Conservation (phyloP, 257 asterid species). For the Petunia axillaris region DNA sequence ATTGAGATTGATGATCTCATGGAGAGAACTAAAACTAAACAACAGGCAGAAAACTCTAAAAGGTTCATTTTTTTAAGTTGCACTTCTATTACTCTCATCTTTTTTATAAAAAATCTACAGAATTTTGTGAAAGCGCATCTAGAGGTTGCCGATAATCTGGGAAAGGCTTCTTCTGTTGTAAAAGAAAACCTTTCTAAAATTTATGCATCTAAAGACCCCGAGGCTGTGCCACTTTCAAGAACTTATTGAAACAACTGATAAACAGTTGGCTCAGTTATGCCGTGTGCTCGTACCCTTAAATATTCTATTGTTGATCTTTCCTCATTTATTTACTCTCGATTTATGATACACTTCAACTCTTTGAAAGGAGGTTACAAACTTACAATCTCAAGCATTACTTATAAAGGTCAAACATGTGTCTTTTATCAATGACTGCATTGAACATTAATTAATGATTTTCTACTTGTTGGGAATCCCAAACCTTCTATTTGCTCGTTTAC, state of each 20-base stretch:
- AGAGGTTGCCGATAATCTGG: slow-evolving; percentile 84
- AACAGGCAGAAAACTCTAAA: slow-evolving; percentile 82
- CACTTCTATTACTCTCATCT: slow-evolving; percentile 18
- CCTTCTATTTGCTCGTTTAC: too few relatives aligned
- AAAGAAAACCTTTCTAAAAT: slow-evolving; percentile 77
- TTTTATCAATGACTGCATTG: too few relatives aligned
- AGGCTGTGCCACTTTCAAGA: slow-evolving; percentile 76
- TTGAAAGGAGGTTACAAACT: too few relatives aligned
- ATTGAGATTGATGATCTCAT: slow-evolving; percentile 88
- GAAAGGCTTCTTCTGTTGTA: slow-evolving; percentile 86
- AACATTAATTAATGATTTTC: too few relatives aligned
- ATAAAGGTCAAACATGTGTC: too few relatives aligned
- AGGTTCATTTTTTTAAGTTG: slow-evolving; percentile 38
- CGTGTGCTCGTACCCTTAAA: slow-evolving; percentile 37
- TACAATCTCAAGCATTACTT: too few relatives aligned
- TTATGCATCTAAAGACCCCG: slow-evolving; percentile 65
- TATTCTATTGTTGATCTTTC: neutral
- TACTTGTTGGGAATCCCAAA: too few relatives aligned
- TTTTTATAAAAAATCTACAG: slow-evolving; percentile 46
- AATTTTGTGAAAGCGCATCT: slow-evolving; percentile 78
- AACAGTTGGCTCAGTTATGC: slow-evolving; percentile 66
- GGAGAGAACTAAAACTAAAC: slow-evolving; percentile 59
- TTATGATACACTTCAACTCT: neutral
- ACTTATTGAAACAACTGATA: slow-evolving; percentile 98
- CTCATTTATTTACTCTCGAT: neutral